Base-by-base conservation (phyloP, 805 yeast species). In the Candida lessepsii region DNA sequence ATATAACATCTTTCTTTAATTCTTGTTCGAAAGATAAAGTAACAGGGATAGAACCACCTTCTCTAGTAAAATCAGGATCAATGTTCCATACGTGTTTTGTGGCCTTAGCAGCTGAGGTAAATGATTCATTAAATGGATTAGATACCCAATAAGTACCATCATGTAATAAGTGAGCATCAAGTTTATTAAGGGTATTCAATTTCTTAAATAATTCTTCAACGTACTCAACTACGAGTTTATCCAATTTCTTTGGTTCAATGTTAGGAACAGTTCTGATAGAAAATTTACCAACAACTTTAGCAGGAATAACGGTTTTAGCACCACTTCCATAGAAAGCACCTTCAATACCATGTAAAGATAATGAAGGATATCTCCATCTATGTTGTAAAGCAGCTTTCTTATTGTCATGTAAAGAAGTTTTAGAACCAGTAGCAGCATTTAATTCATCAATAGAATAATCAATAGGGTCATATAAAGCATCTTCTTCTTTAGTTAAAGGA, bases 21-120 rank as follows among this genome's bases (percentile, higher is more conserved):
- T 80, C 81, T 56, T 89, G 75, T 71, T 93, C 96, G 67, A 93
- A 93, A 25, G 96, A 84, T 51, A 93, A 67, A 16, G 99, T 91
- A 62, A 93, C 90, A 49, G 99, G 99, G 58, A 93, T 93, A 3
- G 97, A 90, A 27, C 99, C 99, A 57, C 99, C 99, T 71, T 93
- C 99, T 72, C 99, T 83, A 29, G 98, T 95, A 60, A 87, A 79
- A 66, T 93, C 99, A 25, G 99, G 99, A 48, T 87, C 95, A 34
- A 91, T 80, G 49, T 86, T 83, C 90, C 96, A 93, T 23, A 93
- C 99, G 39, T 82, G 81, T 63, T 89, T 83, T 31, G 99, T 93
- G 42, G 99, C 99, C 62, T 83, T 80, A 39, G 85, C 78, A 29
- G 98, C 99, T 42, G 99, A 98, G 29, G 88, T 80, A 74, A 91